phyloP scores from a whole-genome alignment of 139 green algal genomes.

The Coelastrella sp. region DNA sequence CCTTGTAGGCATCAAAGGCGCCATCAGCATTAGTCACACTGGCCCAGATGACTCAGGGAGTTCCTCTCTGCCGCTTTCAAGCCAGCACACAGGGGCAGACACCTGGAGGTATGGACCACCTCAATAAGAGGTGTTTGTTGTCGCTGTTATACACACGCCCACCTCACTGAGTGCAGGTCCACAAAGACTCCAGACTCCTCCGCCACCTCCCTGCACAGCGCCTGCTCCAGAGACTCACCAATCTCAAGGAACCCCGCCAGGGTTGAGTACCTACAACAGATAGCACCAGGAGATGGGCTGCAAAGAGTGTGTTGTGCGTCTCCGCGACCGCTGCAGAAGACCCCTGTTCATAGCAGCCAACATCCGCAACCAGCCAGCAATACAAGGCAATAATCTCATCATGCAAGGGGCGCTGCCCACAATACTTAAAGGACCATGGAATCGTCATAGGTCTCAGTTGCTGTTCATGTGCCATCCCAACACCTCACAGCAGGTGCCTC shows the following conservation, averaged over 20 bases:
- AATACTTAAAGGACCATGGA: too few species aligned
- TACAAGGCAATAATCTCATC: too few species aligned
- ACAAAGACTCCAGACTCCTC: constrained; percentile 77
- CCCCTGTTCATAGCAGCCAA: too few species aligned
- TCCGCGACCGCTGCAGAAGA: too few species aligned
- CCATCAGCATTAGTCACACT: background rate
- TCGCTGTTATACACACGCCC: constrained; percentile 34
- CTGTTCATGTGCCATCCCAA: too few species aligned
- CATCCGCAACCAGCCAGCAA: too few species aligned
- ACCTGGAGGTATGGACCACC: background rate
- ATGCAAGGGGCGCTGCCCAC: too few species aligned
- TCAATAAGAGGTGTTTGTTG: background rate
- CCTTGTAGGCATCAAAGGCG: too few species aligned
- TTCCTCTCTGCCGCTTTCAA: background rate
- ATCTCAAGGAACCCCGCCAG: constrained; percentile 86
- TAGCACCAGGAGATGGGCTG: background rate
- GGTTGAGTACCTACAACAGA: constrained; percentile 64
- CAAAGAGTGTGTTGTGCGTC: background rate
- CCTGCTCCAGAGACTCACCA: constrained; percentile 87
- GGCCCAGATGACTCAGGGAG: background rate
- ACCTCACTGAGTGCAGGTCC: constrained; percentile 53
- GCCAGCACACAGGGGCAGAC: background rate
- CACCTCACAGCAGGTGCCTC: too few species aligned
- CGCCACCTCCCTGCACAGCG: constrained; percentile 77
- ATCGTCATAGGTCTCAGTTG: too few species aligned